Conservation (phyloP, 2,329 filamentous ascomycete species). For the Neonectria sp. region DNA sequence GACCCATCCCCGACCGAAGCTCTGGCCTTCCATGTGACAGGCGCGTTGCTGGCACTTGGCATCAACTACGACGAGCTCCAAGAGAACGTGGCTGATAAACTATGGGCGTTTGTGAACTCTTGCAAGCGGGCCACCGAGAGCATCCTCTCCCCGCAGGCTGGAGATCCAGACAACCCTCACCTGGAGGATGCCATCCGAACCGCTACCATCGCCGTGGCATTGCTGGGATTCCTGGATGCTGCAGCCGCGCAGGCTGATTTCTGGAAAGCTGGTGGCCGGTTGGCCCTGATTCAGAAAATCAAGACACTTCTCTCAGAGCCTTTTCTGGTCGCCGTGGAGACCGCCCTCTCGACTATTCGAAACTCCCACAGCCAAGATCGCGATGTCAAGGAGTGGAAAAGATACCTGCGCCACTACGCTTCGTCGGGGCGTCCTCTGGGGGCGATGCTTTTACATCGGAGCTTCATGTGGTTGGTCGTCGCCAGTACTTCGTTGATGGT, state of each 20-base stretch:
- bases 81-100: constrained; percentile 74
- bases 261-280: constrained; percentile 82
- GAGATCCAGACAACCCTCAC: constrained; percentile 70
- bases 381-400: constrained; percentile 87
- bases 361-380: constrained; percentile 79
- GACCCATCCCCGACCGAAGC: constrained; percentile 92
- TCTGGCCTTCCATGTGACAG: constrained; percentile 83
- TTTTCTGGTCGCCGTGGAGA: constrained; percentile 90
- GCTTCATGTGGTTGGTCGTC: constrained; percentile 88
- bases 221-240: constrained; percentile 93
- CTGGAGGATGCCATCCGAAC: constrained; percentile 78
- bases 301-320: constrained; percentile 84
- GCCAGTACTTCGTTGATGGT: constrained; percentile 83
- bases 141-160: constrained; percentile 67
- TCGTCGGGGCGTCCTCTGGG: constrained; percentile 85
- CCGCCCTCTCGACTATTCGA: constrained; percentile 90
- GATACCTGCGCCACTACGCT: constrained; percentile 87
- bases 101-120: constrained; percentile 81
- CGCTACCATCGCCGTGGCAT: constrained; percentile 83
- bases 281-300: constrained; percentile 80
- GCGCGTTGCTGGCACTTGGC: constrained; percentile 86
- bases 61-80: constrained; percentile 79
- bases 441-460: constrained; percentile 91
- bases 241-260: constrained; percentile 84
- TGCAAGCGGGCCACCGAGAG: constrained; percentile 75